Evolutionary conservation across 805 yeast species (phyloP), one percentile per base, ranked within the genome.

Genomic region (Candida pseudoglaebosa): DNA sequence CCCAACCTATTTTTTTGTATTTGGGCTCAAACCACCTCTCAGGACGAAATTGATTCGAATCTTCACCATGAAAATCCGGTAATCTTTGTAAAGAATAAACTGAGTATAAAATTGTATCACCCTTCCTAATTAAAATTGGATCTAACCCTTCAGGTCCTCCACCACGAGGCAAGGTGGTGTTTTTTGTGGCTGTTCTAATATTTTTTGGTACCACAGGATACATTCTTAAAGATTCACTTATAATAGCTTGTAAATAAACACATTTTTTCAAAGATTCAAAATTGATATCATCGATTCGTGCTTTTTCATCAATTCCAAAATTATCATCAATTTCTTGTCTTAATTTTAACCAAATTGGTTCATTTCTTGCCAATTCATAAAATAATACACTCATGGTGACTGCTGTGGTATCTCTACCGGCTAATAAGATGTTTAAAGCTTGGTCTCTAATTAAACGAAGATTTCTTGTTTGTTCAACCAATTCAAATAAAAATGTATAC

Each of bases 401-500:
- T 10, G 71, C 71, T 17, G 71, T 65, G 22, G 71, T 65, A 46
- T 65, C 71, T 56, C 71, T 62, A 13, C 70, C 71, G 28, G 71
- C 71, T 24, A 65, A 49, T 54, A 65, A 57, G 33, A 65, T 65
- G 41, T 65, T 65, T 46, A 65, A 59, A 42, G 62, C 50, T 42
- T 65, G 71, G 44, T 65, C 69, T 42, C 62, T 56, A 39, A 65
- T 59, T 7, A 55, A 49, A 42, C 51, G 52, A 10, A 67, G 67
- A 42, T 65, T 53, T 43, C 58, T 56, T 8, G 70, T 63, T 34
- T 61, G 59, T 45, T 64, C 63, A 28, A 52, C 68, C 46, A 65
- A 59, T 46, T 64, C 70, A 41, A 62, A 64, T 45, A 64, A 59
- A 48, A 64, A 65, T 4, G 56, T 49, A 42, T 65, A 65, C 3